Conservation (phyloP, 176 grass and related monocot species). For the Aechmea fasciata region DNA sequence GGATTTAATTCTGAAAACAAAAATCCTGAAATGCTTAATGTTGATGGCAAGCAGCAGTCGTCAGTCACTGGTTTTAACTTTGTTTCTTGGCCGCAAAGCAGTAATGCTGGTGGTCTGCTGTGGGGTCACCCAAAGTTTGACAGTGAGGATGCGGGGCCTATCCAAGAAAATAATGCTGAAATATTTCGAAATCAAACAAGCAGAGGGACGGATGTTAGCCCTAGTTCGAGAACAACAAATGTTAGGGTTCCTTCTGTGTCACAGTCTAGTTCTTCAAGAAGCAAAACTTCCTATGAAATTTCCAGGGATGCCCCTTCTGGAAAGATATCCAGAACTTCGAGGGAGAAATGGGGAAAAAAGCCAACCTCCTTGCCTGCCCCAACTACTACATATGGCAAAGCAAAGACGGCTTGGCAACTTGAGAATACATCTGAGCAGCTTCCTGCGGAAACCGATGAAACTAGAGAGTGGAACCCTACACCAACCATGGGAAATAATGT, state of each 20-base stretch:
- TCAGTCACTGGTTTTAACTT: slow-evolving; percentile 23
- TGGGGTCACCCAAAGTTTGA: slow-evolving; percentile 33
- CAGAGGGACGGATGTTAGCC: slow-evolving; percentile 32
- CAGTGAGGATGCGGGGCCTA: slow-evolving; percentile 23
- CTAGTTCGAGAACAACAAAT: slow-evolving; percentile 26
- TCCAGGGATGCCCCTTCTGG: slow-evolving; percentile 42
- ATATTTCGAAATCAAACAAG: slow-evolving; percentile 48
- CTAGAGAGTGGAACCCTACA: slow-evolving; percentile 25
- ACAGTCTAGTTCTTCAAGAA: slow-evolving; percentile 40
- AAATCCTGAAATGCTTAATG: slow-evolving; percentile 38
- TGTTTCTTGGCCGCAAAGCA: slow-evolving; percentile 3
- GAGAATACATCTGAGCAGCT: slow-evolving; percentile 37
- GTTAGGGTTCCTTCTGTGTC: slow-evolving; percentile 21
- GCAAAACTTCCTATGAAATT: slow-evolving; percentile 33
- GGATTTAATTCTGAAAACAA: slow-evolving; percentile 30
- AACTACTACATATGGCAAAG: slow-evolving; percentile 24
- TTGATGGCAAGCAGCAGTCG: slow-evolving; percentile 37
- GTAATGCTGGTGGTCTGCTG: slow-evolving; percentile 10
- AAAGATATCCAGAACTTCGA: slow-evolving; percentile 39
- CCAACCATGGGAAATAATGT: slow-evolving; percentile 40
- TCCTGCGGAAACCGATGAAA: slow-evolving; percentile 33
- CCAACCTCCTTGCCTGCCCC: slow-evolving; percentile 26
- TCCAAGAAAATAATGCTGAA: slow-evolving; percentile 36
- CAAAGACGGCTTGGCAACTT: slow-evolving; percentile 45
- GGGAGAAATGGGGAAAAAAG: slow-evolving; percentile 63